Percentiles rank a stretch among this genome's conserved stretches.
These are phyloP conservation scores for Mesostigma viride DNA, from an alignment of 139 green algal species.

Conservation along the genomic window DNA sequence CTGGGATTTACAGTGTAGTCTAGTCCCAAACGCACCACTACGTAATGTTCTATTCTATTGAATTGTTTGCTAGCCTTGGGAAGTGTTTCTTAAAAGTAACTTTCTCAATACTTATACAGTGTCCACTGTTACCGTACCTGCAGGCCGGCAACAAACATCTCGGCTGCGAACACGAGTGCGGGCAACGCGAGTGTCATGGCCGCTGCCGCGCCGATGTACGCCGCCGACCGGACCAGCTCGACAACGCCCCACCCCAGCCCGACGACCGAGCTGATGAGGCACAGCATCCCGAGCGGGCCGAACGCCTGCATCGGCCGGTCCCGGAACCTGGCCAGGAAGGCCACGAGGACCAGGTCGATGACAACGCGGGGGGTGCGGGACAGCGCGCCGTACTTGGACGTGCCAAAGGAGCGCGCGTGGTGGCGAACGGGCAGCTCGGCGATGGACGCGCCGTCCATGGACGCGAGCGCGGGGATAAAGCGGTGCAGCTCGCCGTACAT, in stretches of 20 bases:
- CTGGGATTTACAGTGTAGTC: too few relatives aligned
- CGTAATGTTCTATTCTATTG: too few relatives aligned
- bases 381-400: slow-evolving; percentile 35
- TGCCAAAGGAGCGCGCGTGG: slow-evolving; percentile 15
- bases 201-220: too few relatives aligned
- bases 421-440: slow-evolving; percentile 27
- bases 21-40: too few relatives aligned
- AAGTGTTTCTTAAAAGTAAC: too few relatives aligned
- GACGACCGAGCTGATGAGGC: too few relatives aligned
- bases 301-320: slow-evolving; percentile 28
- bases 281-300: neutral
- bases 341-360: slow-evolving; percentile 30
- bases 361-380: slow-evolving; percentile 27
- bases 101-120: too few relatives aligned
- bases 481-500: slow-evolving; percentile 37
- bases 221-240: too few relatives aligned
- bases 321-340: slow-evolving; percentile 26
- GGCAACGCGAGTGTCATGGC: neutral
- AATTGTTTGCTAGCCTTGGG: too few relatives aligned
- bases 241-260: too few relatives aligned
- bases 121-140: too few relatives aligned
- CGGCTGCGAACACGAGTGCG: slow-evolving; percentile 9
- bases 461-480: slow-evolving; percentile 33
- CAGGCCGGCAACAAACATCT: slow-evolving; percentile 11
- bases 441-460: slow-evolving; percentile 32